Evolutionary conservation across 805 yeast species (phyloP).

Genomic region (Candida easanensis): DNA sequence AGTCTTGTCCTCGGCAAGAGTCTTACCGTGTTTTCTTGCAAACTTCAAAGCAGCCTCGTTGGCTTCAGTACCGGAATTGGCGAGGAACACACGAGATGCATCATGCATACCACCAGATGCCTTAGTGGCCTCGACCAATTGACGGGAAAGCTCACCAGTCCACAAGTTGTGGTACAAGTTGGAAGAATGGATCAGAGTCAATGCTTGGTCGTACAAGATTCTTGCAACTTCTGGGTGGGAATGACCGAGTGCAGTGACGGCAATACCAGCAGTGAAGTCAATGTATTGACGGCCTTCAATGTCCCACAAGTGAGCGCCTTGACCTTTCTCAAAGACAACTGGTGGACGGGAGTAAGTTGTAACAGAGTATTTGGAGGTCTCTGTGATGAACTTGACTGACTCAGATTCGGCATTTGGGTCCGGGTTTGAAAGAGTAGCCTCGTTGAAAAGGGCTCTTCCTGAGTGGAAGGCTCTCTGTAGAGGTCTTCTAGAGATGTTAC

Average conservation of each 20-base stretch:
- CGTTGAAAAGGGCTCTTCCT: slow-evolving; percentile 4
- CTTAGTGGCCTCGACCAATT: slow-evolving; percentile 66
- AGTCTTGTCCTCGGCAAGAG: slow-evolving; percentile 49
- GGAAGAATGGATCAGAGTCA: slow-evolving; percentile 74
- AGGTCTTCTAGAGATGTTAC: neutral
- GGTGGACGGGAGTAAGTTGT: slow-evolving; percentile 81
- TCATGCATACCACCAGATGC: slow-evolving; percentile 74
- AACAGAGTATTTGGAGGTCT: slow-evolving; percentile 45
- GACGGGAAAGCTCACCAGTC: slow-evolving; percentile 75
- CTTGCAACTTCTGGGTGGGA: slow-evolving; percentile 70
- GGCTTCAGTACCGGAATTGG: slow-evolving; percentile 77
- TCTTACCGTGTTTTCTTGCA: slow-evolving; percentile 76
- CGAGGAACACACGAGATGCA: slow-evolving; percentile 71
- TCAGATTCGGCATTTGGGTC: slow-evolving; percentile 23
- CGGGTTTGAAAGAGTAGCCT: slow-evolving; percentile 6
- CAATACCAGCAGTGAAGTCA: slow-evolving; percentile 95
- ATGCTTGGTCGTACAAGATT: slow-evolving; percentile 69
- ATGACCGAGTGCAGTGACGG: slow-evolving; percentile 95
- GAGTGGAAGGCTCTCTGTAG: slow-evolving; percentile 9
- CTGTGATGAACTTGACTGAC: slow-evolving; percentile 37
- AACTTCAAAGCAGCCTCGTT: slow-evolving; percentile 78
- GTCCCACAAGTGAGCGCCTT: slow-evolving; percentile 81
- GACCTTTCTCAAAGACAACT: slow-evolving; percentile 73
- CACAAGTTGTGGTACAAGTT: slow-evolving; percentile 83
- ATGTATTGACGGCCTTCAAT: slow-evolving; percentile 72